phyloP scores from a whole-genome alignment of 257 asterid species.

The Nicotiana attenuata region DNA sequence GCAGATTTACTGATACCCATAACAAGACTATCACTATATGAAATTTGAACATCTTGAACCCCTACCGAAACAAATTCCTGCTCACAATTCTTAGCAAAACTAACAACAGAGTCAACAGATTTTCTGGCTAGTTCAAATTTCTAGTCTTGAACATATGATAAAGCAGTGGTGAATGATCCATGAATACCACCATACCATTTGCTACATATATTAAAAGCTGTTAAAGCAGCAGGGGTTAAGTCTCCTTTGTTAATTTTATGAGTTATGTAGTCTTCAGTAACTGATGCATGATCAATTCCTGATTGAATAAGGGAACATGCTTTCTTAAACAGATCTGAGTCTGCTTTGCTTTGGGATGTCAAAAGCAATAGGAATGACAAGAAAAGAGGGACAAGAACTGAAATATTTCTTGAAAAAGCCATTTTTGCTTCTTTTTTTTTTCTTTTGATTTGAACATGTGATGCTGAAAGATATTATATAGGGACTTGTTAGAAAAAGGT shows the following conservation, averaged over 20 bases:
- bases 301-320: not conserved
- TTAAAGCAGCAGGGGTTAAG: not conserved
- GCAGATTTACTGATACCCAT: not conserved
- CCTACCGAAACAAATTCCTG: not conserved
- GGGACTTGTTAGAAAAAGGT: not conserved
- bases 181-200: not conserved
- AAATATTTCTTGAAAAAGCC: not conserved
- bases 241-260: not conserved
- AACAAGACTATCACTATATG: not conserved
- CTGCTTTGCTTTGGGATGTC: not conserved
- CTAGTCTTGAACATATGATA: not conserved
- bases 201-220: not conserved
- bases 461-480: too few relatives aligned
- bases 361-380: not conserved
- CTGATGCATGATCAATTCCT: not conserved
- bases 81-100: not conserved
- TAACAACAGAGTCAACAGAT: not conserved
- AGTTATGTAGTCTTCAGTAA: not conserved
- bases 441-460: not conserved
- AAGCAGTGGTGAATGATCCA: not conserved
- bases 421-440: too few relatives aligned
- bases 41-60: not conserved
- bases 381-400: not conserved
- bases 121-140: not conserved
- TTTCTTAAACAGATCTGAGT: not conserved